Conservation (phyloP, 1,284 basidiomycete species). For the Tetrapyrgos nigripes region DNA sequence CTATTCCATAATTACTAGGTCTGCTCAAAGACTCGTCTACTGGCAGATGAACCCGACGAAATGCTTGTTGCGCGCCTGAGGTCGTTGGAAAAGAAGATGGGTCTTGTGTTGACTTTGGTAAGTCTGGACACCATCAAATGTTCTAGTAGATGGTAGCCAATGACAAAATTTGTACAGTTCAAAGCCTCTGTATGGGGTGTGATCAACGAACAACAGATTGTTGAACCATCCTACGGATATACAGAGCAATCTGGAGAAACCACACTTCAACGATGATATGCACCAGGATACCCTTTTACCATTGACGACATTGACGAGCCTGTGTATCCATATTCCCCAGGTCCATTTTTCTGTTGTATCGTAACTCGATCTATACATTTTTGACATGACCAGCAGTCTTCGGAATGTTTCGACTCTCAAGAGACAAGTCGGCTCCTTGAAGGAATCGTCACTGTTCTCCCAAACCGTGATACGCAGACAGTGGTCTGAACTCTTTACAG, state of each 20-base stretch:
- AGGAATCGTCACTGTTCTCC: too few relatives aligned
- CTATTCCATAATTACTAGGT: not conserved
- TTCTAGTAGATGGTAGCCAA: conserved; percentile 2
- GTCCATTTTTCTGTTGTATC: too few relatives aligned
- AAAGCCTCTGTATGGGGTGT: conserved; percentile 96
- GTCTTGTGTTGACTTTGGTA: conserved; percentile 88
- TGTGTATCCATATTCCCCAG: conserved; percentile 1
- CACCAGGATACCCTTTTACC: not conserved
- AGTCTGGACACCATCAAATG: too few relatives aligned
- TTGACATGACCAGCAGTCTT: too few relatives aligned
- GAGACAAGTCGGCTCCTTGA: too few relatives aligned
- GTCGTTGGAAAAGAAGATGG: conserved; percentile 93
- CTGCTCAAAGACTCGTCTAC: conserved; percentile 54
- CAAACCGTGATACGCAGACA: too few relatives aligned
- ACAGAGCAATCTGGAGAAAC: conserved; percentile 32
- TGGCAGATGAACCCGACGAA: conserved; percentile 77
- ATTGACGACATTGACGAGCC: not conserved
- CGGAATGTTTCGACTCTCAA: too few relatives aligned
- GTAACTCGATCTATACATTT: conserved; percentile 6
- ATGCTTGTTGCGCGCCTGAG: conserved; percentile 81
- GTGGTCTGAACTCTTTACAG: too few relatives aligned
- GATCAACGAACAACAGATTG: conserved; percentile 80
- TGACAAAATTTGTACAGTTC: conserved; percentile 61
- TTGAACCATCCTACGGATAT: conserved; percentile 38
- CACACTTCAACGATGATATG: conserved; percentile 42